Conservation (phyloP, 768 basidiomycete species). For the Psilocybe azurescens region DNA sequence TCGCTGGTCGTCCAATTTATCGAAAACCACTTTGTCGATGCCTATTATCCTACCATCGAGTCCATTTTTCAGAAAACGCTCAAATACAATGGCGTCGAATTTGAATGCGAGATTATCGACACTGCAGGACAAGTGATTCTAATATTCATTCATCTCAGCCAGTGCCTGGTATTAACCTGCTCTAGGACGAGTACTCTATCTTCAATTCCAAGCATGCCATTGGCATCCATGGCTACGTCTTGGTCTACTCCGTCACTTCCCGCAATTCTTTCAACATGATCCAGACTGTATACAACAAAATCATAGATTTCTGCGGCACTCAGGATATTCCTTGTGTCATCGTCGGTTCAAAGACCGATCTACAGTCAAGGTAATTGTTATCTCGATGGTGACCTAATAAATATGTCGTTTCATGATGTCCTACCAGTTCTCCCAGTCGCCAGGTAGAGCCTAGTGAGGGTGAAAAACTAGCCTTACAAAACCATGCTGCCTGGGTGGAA, state of each 20-base stretch:
- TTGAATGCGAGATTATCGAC: conserved; percentile 93
- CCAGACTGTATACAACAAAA: conserved; percentile 90
- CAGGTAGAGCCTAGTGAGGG: conserved; percentile 74
- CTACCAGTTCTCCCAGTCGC: conserved; percentile 42
- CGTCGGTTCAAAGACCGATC: conserved; percentile 88
- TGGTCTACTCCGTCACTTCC: conserved; percentile 90
- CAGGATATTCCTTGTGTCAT: conserved; percentile 88
- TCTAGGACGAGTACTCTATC: conserved; percentile 89
- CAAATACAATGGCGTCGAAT: conserved; percentile 79
- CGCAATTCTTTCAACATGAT: conserved; percentile 92
- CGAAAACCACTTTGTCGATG: conserved; percentile 84
- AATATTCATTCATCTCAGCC: conserved; percentile 26
- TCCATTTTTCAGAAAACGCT: conserved; percentile 77
- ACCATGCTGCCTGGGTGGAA: conserved; percentile 82
- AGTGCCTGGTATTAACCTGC: neutral
- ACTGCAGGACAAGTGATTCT: conserved; percentile 87
- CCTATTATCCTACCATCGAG: conserved; percentile 94
- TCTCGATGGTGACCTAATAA: conserved; percentile 1
- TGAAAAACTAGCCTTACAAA: conserved; percentile 68
- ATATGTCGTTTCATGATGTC: conserved; percentile 26
- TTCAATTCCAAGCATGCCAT: conserved; percentile 89
- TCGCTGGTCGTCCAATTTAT: conserved; percentile 89
- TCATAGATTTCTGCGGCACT: conserved; percentile 84
- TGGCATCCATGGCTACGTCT: conserved; percentile 92
- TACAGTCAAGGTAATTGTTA: conserved; percentile 67